Percentiles rank a stretch among this genome's conserved stretches.
These are phyloP conservation scores for Kwoniella heveanensis DNA, from an alignment of 768 basidiomycete species.

Conservation along the genomic window DNA sequence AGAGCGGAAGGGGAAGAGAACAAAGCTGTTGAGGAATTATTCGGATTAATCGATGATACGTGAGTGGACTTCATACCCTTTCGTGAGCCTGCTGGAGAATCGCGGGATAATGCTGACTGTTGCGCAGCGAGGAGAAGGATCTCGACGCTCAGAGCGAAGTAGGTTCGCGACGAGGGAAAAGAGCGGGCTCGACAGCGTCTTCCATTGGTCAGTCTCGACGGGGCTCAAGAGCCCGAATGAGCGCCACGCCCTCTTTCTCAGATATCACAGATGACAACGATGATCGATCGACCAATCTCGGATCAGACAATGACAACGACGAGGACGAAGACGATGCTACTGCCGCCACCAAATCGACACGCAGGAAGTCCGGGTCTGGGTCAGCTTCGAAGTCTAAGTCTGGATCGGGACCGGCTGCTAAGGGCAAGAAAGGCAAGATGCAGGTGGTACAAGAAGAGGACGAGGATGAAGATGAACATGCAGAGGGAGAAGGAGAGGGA, in stretches of 20 bases:
- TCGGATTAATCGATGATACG: constrained; percentile 42
- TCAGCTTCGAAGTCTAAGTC: neutral
- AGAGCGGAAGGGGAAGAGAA: constrained; percentile 24
- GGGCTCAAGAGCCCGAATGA: neutral
- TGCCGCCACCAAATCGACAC: neutral
- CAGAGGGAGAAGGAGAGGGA: constrained; percentile 11
- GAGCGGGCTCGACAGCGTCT: constrained; percentile 6
- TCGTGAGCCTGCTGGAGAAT: neutral
- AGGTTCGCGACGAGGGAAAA: constrained; percentile 9
- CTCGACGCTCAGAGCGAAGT: constrained; percentile 21
- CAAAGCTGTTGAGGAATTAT: constrained; percentile 30
- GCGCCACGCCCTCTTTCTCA: constrained; percentile 4
- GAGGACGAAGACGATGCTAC: constrained; percentile 1
- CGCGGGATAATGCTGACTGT: too few relatives aligned
- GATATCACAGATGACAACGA: constrained; percentile 5
- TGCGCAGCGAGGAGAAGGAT: constrained; percentile 18
- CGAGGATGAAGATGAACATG: constrained; percentile 17
- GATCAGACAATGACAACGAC: neutral
- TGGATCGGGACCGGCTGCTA: neutral
- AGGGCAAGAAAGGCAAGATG: constrained; percentile 8
- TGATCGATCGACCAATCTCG: neutral
- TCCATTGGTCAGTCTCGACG: constrained; percentile 1
- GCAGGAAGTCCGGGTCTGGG: neutral
- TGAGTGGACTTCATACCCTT: constrained; percentile 18
- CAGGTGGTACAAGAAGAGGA: constrained; percentile 17